A percentile compares a stretch with the other conserved stretches of the same genome.
Conservation (phyloP, 73 alveolate species). For the Paramecium primaurelia region DNA sequence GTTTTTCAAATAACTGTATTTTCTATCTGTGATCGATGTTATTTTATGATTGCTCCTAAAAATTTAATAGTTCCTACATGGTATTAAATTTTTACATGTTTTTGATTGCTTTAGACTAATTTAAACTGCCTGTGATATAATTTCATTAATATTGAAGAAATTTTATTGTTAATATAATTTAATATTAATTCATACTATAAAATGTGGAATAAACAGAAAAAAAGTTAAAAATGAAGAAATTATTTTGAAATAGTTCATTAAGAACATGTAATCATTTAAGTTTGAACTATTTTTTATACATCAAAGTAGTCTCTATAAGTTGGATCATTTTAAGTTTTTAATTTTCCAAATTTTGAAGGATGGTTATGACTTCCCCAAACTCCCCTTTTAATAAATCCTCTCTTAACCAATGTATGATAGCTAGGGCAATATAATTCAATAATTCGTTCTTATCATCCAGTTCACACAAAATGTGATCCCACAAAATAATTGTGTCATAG, state of each 20-base stretch:
- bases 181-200: not conserved
- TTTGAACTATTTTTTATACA: constrained; percentile 33
- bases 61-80: not conserved
- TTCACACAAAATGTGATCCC: constrained; percentile 55
- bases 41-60: not conserved
- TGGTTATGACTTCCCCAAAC: constrained; percentile 30
- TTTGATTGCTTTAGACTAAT: not conserved
- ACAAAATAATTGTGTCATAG: constrained; percentile 3
- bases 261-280: not conserved
- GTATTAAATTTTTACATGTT: not conserved
- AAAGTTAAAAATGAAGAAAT: not conserved
- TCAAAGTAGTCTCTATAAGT: not conserved
- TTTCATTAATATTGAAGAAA: not conserved
- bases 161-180: not conserved
- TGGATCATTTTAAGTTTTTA: not conserved
- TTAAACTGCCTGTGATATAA: not conserved
- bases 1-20: not conserved
- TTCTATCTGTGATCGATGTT: not conserved
- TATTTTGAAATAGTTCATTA: not conserved
- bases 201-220: not conserved
- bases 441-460: constrained; percentile 41
- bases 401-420: not conserved
- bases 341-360: constrained; percentile 10
- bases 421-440: constrained; percentile 1
- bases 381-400: constrained; percentile 14